Base-by-base conservation (phyloP, 1,139 yeast genomes). In the Debaryomyces udenii region DNA sequence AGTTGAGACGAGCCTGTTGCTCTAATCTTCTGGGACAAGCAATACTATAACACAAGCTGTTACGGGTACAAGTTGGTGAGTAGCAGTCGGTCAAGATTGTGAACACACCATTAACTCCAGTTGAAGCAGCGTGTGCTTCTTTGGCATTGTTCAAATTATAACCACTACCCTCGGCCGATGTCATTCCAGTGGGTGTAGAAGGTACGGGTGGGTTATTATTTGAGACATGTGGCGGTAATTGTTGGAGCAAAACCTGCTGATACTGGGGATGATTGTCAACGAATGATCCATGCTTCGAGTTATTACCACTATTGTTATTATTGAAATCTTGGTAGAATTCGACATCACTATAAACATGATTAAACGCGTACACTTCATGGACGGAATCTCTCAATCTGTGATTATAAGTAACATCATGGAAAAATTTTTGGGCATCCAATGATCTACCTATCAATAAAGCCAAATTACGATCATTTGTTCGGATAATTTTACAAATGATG, bases 21-120 rank as follows among this genome's bases (percentile, higher is more conserved):
- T 93, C 99, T 38, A 93, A 70, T 50, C 99, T 78, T 52, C 97
- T 78, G 9, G 99, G 99, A 66, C 99, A 93, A n/a, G 97, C 95
- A 52, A 93, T 91, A 40, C 96, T 86, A 64, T 93, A 93, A 65
- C 99, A 93, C 33, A 93, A 70, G 27, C 80, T 75, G 57, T 89
- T 95, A 41, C 96, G 72, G 3, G 96, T 85, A 67, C 99, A 93
- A 0, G 99, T 93, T 27, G 99, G 96, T 0, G 97, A 90, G 58
- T 93, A 93, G 65, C 99, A 93, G 55, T 91, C 96, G 0, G 98
- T 88, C 48, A 93, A 70, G 35, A 93, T 70, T 1, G 96, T 91
- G 60, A 93, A 94, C 4, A 93, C 96, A 51, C 99, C 99, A 62
- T 88, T 88, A 9, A 88, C 90, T 1, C 78, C 66, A 9, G 66